These are phyloP conservation scores for Exophiala mesophila DNA, from an alignment of 2,329 filamentous ascomycete species.

Conservation along the genomic window DNA sequence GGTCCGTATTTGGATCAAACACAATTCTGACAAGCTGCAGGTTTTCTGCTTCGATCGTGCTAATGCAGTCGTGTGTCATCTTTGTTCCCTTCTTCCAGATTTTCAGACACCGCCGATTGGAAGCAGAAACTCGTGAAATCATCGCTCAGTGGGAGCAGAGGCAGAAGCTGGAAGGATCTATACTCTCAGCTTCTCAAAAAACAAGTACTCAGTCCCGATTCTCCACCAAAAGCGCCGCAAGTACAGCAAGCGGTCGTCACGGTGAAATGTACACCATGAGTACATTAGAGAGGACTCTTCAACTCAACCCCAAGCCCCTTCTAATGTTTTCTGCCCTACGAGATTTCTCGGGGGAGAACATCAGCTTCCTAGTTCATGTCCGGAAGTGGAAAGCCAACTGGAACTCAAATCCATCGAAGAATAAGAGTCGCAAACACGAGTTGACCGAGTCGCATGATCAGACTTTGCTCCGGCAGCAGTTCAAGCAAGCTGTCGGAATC, in stretches of 20 bases:
- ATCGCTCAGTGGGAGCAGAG: slow-evolving; percentile 38
- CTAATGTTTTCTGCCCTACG: slow-evolving; percentile 60
- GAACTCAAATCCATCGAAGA: slow-evolving; percentile 14
- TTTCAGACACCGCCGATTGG: slow-evolving; percentile 32
- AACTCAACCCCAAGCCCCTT: slow-evolving; percentile 54
- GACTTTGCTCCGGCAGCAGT: slow-evolving; percentile 47
- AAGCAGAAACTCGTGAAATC: slow-evolving; percentile 33
- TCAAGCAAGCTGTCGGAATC: slow-evolving; percentile 56
- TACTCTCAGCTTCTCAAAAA: slow-evolving; percentile 30
- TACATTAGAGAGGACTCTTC: slow-evolving; percentile 58
- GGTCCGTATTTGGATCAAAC: neutral
- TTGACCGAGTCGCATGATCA: slow-evolving; percentile 22
- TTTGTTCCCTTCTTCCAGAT: slow-evolving; percentile 60
- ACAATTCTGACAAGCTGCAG: slow-evolving; percentile 17
- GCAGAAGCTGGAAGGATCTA: slow-evolving; percentile 30
- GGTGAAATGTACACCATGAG: slow-evolving; percentile 53
- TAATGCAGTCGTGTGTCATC: slow-evolving; percentile 60
- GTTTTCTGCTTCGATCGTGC: slow-evolving; percentile 56
- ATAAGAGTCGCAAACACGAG: slow-evolving; percentile 23
- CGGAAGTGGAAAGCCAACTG: slow-evolving; percentile 50
- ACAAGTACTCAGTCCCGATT: slow-evolving; percentile 27
- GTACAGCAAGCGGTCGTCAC: slow-evolving; percentile 34
- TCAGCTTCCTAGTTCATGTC: slow-evolving; percentile 59
- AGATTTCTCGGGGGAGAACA: slow-evolving; percentile 68
- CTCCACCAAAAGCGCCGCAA: slow-evolving; percentile 35